Percentiles rank a stretch among this genome's conserved stretches.
phyloP scores from a whole-genome alignment of 805 yeast genomes.

The Blastobotrys peoriensis region DNA sequence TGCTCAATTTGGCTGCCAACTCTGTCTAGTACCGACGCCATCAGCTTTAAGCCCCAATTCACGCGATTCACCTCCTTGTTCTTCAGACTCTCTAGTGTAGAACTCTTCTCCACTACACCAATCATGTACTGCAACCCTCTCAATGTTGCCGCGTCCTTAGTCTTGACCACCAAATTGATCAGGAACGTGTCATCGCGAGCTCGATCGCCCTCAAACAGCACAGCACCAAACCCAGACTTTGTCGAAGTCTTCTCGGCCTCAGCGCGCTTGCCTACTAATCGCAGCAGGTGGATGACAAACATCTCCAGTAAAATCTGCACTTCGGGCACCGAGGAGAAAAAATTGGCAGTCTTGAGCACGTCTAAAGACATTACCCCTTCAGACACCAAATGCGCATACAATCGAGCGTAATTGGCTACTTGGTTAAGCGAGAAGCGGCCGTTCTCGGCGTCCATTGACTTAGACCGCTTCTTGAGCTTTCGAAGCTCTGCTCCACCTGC shows the following conservation, averaged over 20 bases:
- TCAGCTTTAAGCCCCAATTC: conserved; percentile 58
- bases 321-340: conserved; percentile 58
- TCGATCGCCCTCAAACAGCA: conserved; percentile 19
- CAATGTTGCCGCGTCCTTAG: conserved; percentile 52
- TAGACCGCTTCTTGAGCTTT: conserved; percentile 12
- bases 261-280: conserved; percentile 43
- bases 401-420: conserved; percentile 67
- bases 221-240: conserved; percentile 16
- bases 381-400: conserved; percentile 70
- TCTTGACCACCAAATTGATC: conserved; percentile 46
- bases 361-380: conserved; percentile 72
- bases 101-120: conserved; percentile 34
- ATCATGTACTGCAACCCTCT: conserved; percentile 64
- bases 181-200: conserved; percentile 43
- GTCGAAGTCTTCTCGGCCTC: conserved; percentile 22
- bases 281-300: conserved; percentile 60
- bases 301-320: conserved; percentile 67
- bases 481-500: conserved; percentile 14
- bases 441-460: conserved; percentile 25
- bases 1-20: no score
- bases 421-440: conserved; percentile 37
- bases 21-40: conserved; percentile 50
- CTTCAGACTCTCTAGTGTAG: conserved; percentile 42
- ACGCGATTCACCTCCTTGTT: conserved; percentile 54
- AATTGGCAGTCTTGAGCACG: conserved; percentile 64